Percentiles rank a stretch among this genome's conserved stretches.
phyloP scores from a whole-genome alignment of 1,284 basidiomycete genomes.

The Irpex rosettiformis region DNA sequence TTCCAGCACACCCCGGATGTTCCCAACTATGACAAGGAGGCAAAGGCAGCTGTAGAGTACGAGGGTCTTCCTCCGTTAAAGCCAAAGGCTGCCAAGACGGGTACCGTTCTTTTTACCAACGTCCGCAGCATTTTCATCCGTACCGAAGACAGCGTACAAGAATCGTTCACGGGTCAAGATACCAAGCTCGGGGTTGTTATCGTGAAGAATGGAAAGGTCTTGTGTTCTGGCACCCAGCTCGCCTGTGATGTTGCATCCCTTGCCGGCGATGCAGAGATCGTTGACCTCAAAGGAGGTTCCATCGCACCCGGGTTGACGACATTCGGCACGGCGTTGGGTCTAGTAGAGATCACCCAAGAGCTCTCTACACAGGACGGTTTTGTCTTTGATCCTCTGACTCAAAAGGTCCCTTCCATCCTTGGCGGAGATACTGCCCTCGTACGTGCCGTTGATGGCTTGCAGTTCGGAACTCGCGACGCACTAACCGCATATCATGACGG shows the following conservation, averaged over 20 bases:
- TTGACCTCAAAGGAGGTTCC: slow-evolving; percentile 39
- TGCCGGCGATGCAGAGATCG: slow-evolving; percentile 25
- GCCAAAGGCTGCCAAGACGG: slow-evolving; percentile 29
- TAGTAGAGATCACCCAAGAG: slow-evolving; percentile 39
- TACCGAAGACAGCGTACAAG: slow-evolving; percentile 15
- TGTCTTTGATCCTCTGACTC: slow-evolving; percentile 48
- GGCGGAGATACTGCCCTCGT: slow-evolving; percentile 51
- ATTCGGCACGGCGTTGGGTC: slow-evolving; percentile 35
- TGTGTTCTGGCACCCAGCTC: slow-evolving; percentile 35
- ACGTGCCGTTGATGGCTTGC: slow-evolving; percentile 72
- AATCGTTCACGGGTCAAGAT: slow-evolving; percentile 17
- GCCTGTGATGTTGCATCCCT: slow-evolving; percentile 22
- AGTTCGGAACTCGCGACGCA: slow-evolving; percentile 69
- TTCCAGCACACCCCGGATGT: slow-evolving; percentile 53
- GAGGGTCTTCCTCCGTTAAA: slow-evolving; percentile 67
- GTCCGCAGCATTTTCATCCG: slow-evolving; percentile 43
- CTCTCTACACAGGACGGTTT: slow-evolving; percentile 41
- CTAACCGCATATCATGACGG: slow-evolving; percentile 46
- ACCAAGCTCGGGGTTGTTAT: slow-evolving; percentile 30
- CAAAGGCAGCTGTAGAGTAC: slow-evolving; percentile 43
- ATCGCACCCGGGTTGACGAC: slow-evolving; percentile 39
- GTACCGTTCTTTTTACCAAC: slow-evolving; percentile 53
- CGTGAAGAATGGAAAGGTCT: slow-evolving; percentile 39
- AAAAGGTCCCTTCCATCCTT: slow-evolving; percentile 43
- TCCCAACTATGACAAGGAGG: slow-evolving; percentile 63